Percentiles rank a stretch among this genome's conserved stretches.
These are phyloP conservation scores for Echria macrotheca DNA, from an alignment of 495 filamentous ascomycete species.

Conservation along the genomic window DNA sequence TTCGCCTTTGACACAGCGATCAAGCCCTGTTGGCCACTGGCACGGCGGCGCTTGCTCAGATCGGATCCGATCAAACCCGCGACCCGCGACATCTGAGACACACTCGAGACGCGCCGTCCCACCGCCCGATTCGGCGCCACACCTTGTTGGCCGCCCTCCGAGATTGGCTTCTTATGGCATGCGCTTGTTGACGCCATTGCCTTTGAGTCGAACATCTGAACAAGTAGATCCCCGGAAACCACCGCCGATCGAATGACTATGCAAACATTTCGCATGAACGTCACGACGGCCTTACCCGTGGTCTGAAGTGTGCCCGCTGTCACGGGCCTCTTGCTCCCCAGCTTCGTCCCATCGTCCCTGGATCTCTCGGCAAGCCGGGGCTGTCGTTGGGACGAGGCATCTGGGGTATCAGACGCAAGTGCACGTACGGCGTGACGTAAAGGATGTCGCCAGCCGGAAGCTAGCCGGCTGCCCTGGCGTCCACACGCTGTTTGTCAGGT, in stretches of 20 bases:
- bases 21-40: constrained; percentile 24
- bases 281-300: neutral
- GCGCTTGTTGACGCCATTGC: neutral
- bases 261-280: neutral
- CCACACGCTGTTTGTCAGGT: no score
- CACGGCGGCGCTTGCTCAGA: constrained; percentile 19
- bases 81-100: constrained; percentile 21
- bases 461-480: no score
- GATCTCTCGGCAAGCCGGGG: no score
- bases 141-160: neutral
- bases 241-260: neutral
- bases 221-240: neutral
- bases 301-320: no score
- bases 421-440: no score
- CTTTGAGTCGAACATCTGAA: no score
- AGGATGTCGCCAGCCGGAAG: no score
- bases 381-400: no score
- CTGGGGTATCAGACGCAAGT: no score
- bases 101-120: constrained; percentile 20
- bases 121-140: no score
- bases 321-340: neutral
- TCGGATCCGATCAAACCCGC: constrained; percentile 25
- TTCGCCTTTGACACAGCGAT: constrained; percentile 20
- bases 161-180: constrained; percentile 3
- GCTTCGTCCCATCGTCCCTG: no score